phyloP scores from a whole-genome alignment of 179 eudicot species.

The Drosera spatulata region DNA sequence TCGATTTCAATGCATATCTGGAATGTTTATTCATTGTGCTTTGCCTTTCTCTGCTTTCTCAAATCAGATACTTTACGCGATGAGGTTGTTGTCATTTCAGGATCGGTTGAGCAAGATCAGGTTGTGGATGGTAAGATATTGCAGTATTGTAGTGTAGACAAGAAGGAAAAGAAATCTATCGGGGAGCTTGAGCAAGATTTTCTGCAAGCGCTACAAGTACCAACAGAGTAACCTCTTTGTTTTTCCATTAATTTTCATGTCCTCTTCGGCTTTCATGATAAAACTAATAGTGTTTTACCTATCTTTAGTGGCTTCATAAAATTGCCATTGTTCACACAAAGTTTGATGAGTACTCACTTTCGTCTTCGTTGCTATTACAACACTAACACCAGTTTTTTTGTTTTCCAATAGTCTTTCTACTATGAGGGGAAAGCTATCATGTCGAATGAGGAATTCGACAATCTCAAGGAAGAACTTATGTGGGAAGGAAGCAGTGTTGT shows the following conservation, averaged over 20 bases:
- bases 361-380: too few relatives aligned
- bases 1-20: too few relatives aligned
- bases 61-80: too few relatives aligned
- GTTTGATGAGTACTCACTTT: too few relatives aligned
- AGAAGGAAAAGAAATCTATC: conserved; percentile 61
- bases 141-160: conserved; percentile 74
- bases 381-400: too few relatives aligned
- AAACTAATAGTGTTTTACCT: too few relatives aligned
- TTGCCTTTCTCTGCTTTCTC: too few relatives aligned
- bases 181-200: conserved; percentile 96
- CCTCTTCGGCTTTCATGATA: background rate
- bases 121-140: conserved; percentile 64
- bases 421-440: conserved; percentile 94
- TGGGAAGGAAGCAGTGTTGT: conserved; percentile 99
- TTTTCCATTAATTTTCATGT: conserved; percentile 3
- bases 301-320: too few relatives aligned
- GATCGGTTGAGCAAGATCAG: conserved; percentile 53
- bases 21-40: too few relatives aligned
- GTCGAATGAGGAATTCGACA: conserved; percentile 41
- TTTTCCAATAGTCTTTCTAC: conserved; percentile 62
- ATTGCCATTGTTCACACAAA: too few relatives aligned
- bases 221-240: conserved; percentile 10
- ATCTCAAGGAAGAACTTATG: conserved; percentile 82
- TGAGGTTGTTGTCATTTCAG: conserved; percentile 26
- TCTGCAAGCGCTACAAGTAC: conserved; percentile 93